These are phyloP conservation scores for Rhizopogon parksii DNA, from an alignment of 1,284 basidiomycete genomes.

Conservation along the genomic window DNA sequence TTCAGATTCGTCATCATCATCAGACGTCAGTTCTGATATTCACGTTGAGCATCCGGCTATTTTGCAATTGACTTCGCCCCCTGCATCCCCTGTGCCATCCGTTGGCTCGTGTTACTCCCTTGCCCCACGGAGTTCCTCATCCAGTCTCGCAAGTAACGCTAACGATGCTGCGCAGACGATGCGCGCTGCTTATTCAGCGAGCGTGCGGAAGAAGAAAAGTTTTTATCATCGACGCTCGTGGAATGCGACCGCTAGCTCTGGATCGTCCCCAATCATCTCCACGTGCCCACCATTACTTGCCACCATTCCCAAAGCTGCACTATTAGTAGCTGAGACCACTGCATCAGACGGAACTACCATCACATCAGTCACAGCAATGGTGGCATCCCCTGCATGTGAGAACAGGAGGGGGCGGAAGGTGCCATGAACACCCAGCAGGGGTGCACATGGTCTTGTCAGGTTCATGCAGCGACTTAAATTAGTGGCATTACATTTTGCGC, in stretches of 20 bases:
- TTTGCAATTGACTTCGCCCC: constrained; percentile 23
- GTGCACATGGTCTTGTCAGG: background rate
- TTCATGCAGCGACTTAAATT: background rate
- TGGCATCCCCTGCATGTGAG: background rate
- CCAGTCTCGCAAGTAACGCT: constrained; percentile 24
- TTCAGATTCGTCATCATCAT: constrained; percentile 25
- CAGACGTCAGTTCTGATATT: constrained; percentile 21
- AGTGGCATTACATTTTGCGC: background rate
- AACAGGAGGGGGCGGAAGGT: background rate
- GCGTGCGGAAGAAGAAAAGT: constrained; percentile 49
- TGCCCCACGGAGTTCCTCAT: constrained; percentile 24
- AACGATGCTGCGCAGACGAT: constrained; percentile 40
- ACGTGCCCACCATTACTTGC: background rate
- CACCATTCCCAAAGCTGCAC: constrained; percentile 15
- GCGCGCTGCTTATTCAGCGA: constrained; percentile 49
- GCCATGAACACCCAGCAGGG: background rate
- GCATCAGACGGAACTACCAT: background rate
- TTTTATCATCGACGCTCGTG: constrained; percentile 51
- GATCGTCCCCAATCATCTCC: constrained; percentile 20
- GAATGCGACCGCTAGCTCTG: constrained; percentile 30
- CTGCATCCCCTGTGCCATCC: constrained; percentile 27
- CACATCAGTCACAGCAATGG: background rate
- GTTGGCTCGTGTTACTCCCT: constrained; percentile 24
- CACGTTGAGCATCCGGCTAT: constrained; percentile 5
- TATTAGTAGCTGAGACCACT: constrained; percentile 3